Conservation (phyloP, 257 asterid species). For the Nicotiana sylvestris region DNA sequence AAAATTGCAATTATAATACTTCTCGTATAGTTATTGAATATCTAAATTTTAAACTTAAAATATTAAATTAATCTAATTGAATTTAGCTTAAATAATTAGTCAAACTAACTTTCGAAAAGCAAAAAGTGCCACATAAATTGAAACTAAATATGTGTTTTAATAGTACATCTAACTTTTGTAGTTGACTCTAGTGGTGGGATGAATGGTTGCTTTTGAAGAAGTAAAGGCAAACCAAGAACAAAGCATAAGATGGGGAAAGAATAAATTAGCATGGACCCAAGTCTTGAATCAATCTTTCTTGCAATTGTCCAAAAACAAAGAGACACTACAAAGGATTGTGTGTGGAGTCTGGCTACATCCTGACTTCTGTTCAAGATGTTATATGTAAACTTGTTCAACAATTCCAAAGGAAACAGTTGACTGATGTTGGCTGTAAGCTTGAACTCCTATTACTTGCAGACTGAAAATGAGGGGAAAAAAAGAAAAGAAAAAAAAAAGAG, state of each 20-base stretch:
- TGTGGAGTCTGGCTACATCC: background rate
- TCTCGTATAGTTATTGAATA: no score
- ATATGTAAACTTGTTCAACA: background rate
- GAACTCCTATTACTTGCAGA: background rate
- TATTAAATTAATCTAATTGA: no score
- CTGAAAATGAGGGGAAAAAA: no score
- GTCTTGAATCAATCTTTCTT: background rate
- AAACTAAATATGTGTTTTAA: no score
- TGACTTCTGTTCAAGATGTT: background rate
- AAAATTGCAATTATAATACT: no score
- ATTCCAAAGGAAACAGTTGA: background rate
- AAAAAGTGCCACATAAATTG: no score
- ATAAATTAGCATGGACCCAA: background rate
- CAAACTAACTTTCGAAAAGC: no score
- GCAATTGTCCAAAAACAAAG: background rate
- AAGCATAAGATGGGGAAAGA: background rate
- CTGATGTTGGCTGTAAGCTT: background rate
- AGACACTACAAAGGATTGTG: background rate
- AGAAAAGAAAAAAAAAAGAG: no score
- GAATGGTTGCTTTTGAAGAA: background rate
- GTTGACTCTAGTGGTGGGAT: no score
- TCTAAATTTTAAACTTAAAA: no score
- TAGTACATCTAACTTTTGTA: no score
- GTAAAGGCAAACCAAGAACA: background rate
- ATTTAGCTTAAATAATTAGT: no score